A percentile compares a stretch with the other conserved stretches of the same genome.
phyloP scores from a whole-genome alignment of 2,329 filamentous ascomycete genomes.

The Balansia obtecta region DNA sequence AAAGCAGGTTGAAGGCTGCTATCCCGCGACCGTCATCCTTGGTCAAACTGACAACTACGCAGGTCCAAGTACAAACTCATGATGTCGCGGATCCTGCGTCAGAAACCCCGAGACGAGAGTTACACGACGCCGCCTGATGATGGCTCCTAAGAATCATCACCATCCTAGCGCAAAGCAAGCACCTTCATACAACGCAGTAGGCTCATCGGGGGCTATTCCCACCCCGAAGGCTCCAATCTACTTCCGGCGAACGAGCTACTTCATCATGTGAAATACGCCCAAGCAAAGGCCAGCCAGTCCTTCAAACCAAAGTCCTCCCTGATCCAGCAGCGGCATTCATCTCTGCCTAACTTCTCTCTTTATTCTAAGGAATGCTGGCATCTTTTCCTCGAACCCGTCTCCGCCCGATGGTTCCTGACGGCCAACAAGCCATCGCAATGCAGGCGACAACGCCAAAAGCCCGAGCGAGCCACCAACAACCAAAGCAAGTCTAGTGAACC shows the following conservation, averaged over 20 bases:
- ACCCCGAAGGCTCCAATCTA: slow-evolving; percentile 21
- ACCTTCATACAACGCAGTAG: slow-evolving; percentile 6
- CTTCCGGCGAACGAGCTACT: slow-evolving; percentile 20
- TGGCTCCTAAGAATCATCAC: not conserved
- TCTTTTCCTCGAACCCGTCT: slow-evolving; percentile 29
- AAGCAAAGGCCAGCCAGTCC: not conserved
- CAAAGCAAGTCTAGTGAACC: slow-evolving; percentile 23
- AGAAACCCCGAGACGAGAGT: not conserved
- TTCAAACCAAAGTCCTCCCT: too few relatives aligned
- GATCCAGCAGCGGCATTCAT: too few relatives aligned
- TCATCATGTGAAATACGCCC: slow-evolving; percentile 14
- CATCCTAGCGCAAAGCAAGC: slow-evolving; percentile 1
- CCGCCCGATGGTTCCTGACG: slow-evolving; percentile 26
- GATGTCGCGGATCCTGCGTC: not conserved
- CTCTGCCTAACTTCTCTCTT: too few relatives aligned
- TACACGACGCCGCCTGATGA: not conserved
- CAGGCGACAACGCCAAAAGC: slow-evolving; percentile 25
- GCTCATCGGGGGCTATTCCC: slow-evolving; percentile 1
- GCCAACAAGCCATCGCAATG: slow-evolving; percentile 33
- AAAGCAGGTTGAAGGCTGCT: not conserved
- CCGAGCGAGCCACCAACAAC: slow-evolving; percentile 22
- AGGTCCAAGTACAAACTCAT: not conserved
- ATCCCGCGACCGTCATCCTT: not conserved
- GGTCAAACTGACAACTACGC: not conserved
- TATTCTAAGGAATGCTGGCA: too few relatives aligned